Evolutionary conservation across 1,284 basidiomycete genomes (phyloP).

Genomic region (Tremellales sp.): DNA sequence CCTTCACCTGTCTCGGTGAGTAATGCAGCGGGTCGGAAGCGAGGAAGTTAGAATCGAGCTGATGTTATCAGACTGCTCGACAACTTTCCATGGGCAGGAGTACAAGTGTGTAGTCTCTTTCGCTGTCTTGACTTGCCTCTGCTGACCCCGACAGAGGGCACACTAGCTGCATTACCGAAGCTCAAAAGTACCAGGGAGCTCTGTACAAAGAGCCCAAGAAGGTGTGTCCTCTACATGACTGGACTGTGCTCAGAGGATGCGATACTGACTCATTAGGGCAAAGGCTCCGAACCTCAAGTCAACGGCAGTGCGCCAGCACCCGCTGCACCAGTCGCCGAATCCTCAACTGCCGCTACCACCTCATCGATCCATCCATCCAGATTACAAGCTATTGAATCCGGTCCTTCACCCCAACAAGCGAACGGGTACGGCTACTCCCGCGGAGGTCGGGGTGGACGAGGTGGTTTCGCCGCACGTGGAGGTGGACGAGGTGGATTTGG

Average conservation of each 20-base stretch:
- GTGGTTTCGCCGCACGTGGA: conserved; percentile 3
- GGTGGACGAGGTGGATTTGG: conserved; percentile 9
- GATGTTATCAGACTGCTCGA: conserved; percentile 64
- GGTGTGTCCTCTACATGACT: conserved; percentile 31
- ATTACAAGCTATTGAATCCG: conserved; percentile 11
- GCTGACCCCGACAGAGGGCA: conserved; percentile 51
- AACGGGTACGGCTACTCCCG: background rate
- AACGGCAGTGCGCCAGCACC: background rate
- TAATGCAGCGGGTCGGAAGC: background rate
- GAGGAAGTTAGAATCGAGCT: background rate
- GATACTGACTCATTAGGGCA: background rate
- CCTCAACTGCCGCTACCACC: conserved; percentile 13
- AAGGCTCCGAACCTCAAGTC: background rate
- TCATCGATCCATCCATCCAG: conserved; percentile 36
- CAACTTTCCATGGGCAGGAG: conserved; percentile 67
- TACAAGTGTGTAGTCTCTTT: conserved; percentile 58
- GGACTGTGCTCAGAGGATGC: background rate
- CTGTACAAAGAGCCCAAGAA: conserved; percentile 74
- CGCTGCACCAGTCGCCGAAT: conserved; percentile 6
- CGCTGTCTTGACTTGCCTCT: conserved; percentile 11
- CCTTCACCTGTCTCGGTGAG: conserved; percentile 70
- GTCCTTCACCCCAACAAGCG: background rate
- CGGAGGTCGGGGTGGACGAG: conserved; percentile 8
- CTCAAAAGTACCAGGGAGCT: conserved; percentile 83
- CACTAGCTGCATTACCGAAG: conserved; percentile 79